Percentiles rank a stretch among this genome's conserved stretches.
phyloP scores from a whole-genome alignment of 371 early-diverging fungal species.

The Choanephora cucurbitarum region DNA sequence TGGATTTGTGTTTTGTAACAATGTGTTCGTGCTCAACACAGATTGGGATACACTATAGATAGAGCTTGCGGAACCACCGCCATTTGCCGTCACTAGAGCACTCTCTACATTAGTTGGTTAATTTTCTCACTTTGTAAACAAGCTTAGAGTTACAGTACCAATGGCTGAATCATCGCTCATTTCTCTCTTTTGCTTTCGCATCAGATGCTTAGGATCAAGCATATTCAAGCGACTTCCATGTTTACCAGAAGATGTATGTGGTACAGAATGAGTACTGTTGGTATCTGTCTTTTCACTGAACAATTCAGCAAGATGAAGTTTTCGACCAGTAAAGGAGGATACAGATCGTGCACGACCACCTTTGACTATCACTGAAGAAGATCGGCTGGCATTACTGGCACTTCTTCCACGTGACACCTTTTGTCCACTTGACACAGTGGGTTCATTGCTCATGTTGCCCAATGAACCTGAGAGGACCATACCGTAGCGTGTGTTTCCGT shows the following conservation, averaged over 20 bases:
- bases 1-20: slow-evolving; percentile 13
- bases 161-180: background rate
- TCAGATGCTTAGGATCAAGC: slow-evolving; percentile 13
- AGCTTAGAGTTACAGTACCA: slow-evolving; percentile 1
- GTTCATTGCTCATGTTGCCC: slow-evolving; percentile 22
- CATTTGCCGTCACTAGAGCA: background rate
- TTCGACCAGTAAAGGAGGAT: slow-evolving; percentile 26
- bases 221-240: slow-evolving; percentile 5
- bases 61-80: slow-evolving; percentile 3
- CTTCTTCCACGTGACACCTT: slow-evolving; percentile 22
- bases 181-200: slow-evolving; percentile 11
- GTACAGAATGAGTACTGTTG: slow-evolving; percentile 13
- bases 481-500: slow-evolving; percentile 21
- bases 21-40: slow-evolving; percentile 21
- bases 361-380: background rate
- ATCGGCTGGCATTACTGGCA: slow-evolving; percentile 19
- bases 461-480: slow-evolving; percentile 33
- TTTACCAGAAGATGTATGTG: background rate
- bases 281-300: slow-evolving; percentile 12
- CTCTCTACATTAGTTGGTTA: background rate
- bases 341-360: slow-evolving; percentile 18
- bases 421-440: background rate
- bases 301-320: slow-evolving; percentile 25
- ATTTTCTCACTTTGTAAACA: background rate
- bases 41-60: slow-evolving; percentile 20